Conservation (phyloP, 2,329 filamentous ascomycete species). For the Diaporthe amygdali region DNA sequence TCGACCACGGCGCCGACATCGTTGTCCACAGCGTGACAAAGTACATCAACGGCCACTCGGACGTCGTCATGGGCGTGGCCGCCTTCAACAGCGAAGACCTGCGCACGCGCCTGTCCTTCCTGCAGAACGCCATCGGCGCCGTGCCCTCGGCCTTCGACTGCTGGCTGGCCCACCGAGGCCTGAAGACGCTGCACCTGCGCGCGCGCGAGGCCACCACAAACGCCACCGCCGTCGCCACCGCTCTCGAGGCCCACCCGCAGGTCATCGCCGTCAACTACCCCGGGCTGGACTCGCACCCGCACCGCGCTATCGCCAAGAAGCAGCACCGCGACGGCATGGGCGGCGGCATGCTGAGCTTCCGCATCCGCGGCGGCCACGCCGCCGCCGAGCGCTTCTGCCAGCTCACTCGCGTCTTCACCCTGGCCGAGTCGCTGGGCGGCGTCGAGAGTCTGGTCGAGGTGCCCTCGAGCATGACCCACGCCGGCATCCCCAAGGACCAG, state of each 20-base stretch:
- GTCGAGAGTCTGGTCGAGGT: constrained; percentile 93
- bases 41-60: constrained; percentile 97
- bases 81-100: constrained; percentile 90
- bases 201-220: constrained; percentile 85
- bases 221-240: constrained; percentile 76
- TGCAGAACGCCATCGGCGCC: constrained; percentile 97
- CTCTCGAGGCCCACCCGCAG: constrained; percentile 79
- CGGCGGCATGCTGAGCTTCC: constrained; percentile 97
- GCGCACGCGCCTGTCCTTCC: constrained; percentile 78
- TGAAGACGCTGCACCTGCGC: constrained; percentile 95
- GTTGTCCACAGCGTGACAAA: constrained; percentile 98
- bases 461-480: constrained; percentile 95
- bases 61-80: constrained; percentile 96
- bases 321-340: constrained; percentile 96
- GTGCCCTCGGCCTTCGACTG: constrained; percentile 95
- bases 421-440: constrained; percentile 88
- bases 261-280: constrained; percentile 96
- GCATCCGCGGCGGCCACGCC: constrained; percentile 82
- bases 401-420: constrained; percentile 84
- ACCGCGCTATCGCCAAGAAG: constrained; percentile 82
- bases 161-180: constrained; percentile 95
- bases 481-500: constrained; percentile 89
- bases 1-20: constrained; percentile 94
- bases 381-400: constrained; percentile 95
- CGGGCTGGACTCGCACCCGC: constrained; percentile 84